Evolutionary conservation across 2,329 filamentous ascomycete species (phyloP).

Genomic region (Sporothrix protearum): DNA sequence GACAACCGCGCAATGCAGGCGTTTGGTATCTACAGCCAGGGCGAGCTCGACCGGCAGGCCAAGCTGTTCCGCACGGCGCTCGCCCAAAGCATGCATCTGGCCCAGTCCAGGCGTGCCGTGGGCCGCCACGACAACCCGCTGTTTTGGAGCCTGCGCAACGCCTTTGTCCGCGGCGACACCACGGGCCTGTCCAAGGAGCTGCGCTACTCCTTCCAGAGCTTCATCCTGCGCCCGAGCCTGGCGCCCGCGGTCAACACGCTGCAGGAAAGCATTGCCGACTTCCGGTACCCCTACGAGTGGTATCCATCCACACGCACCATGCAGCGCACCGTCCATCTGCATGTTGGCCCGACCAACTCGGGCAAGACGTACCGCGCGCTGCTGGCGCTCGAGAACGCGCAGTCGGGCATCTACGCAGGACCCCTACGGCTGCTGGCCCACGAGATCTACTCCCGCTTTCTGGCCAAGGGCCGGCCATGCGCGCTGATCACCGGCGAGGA

Average conservation of each 20-base stretch:
- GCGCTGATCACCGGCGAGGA: conserved; percentile 90
- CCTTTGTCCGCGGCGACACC: conserved; percentile 54
- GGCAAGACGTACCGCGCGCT: conserved; percentile 96
- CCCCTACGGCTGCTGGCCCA: conserved; percentile 85
- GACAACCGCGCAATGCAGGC: conserved; percentile 33
- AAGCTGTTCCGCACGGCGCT: conserved; percentile 46
- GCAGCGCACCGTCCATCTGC: conserved; percentile 81
- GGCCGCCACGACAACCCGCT: conserved; percentile 48
- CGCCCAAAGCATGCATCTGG: conserved; percentile 45
- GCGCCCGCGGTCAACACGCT: conserved; percentile 50
- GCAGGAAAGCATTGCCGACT: conserved; percentile 68
- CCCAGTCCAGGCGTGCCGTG: conserved; percentile 38
- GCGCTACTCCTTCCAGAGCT: conserved; percentile 64
- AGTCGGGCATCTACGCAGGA: conserved; percentile 82
- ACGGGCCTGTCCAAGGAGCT: conserved; percentile 56
- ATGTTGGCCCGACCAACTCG: conserved; percentile 95
- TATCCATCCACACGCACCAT: conserved; percentile 77
- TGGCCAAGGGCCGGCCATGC: conserved; percentile 71
- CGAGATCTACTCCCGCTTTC: conserved; percentile 87
- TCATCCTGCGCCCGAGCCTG: conserved; percentile 56
- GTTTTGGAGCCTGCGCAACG: conserved; percentile 56
- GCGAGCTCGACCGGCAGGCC: conserved; percentile 45
- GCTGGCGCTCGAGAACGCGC: conserved; percentile 72
- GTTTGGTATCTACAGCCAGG: conserved; percentile 39
- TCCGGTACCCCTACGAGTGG: conserved; percentile 90